phyloP scores from a whole-genome alignment of 768 basidiomycete genomes.

The Termitomyces sp. region DNA sequence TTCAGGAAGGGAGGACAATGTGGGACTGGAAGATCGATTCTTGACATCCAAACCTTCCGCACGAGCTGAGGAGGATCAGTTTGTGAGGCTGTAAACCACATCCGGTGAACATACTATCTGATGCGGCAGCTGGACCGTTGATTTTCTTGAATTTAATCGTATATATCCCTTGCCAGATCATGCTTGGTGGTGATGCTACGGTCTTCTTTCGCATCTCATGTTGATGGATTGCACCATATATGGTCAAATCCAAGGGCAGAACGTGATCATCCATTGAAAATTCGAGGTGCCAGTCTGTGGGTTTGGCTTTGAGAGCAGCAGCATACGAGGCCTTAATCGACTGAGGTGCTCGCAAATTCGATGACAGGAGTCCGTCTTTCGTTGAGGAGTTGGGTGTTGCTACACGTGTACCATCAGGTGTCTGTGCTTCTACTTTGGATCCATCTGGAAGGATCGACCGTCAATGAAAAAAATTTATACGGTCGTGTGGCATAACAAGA shows the following conservation, averaged over 20 bases:
- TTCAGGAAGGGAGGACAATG: constrained; percentile 75
- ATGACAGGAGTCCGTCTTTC: constrained; percentile 31
- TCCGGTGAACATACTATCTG: constrained; percentile 50
- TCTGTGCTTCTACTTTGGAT: constrained; percentile 91
- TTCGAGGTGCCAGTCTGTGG: constrained; percentile 94
- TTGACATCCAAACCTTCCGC: constrained; percentile 39
- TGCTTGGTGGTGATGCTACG: constrained; percentile 53
- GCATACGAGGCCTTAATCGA: constrained; percentile 74
- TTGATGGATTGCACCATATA: constrained; percentile 95
- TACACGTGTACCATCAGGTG: constrained; percentile 92
- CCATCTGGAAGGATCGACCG: constrained; percentile 53
- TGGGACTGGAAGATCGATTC: constrained; percentile 58
- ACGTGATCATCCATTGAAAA: constrained; percentile 90
- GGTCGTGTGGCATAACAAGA: not conserved
- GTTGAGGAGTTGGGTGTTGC: constrained; percentile 68
- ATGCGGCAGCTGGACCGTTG: constrained; percentile 62
- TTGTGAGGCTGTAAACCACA: not conserved
- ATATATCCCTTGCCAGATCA: constrained; percentile 88
- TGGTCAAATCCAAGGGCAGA: constrained; percentile 82
- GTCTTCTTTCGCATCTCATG: constrained; percentile 77
- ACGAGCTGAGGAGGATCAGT: constrained; percentile 21
- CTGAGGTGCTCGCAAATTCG: constrained; percentile 21
- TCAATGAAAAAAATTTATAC: not conserved
- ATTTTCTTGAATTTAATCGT: constrained; percentile 94
- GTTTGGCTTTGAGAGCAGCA: constrained; percentile 87